A percentile compares a stretch with the other conserved stretches of the same genome.
Evolutionary conservation across 169 alveolate genomes (phyloP).

Genomic region (Cryptosporidium meleagridis): DNA sequence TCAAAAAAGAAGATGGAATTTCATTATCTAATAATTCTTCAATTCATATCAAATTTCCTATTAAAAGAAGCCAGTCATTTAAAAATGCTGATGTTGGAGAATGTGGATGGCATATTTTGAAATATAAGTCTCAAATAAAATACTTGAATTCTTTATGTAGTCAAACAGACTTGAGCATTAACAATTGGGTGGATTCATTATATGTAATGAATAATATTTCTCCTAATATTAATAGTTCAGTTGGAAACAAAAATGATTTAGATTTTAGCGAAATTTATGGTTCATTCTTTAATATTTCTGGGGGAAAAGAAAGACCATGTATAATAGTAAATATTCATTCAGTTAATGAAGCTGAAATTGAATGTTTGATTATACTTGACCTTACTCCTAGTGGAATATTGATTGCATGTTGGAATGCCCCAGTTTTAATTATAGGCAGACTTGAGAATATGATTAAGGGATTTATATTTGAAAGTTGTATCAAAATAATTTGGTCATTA

Average conservation of each 20-base stretch:
- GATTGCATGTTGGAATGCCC: conserved; percentile 37
- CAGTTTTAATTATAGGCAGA: not conserved
- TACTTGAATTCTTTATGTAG: not conserved
- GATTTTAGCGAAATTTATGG: not conserved
- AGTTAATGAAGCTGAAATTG: not conserved
- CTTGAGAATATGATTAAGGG: not conserved
- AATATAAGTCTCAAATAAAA: conserved; percentile 15
- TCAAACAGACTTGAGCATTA: not conserved
- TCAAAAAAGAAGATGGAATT: conserved; percentile 1
- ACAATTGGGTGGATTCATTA: conserved; percentile 47
- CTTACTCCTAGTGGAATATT: conserved; percentile 39
- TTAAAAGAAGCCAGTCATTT: not conserved
- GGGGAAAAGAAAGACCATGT: conserved; percentile 60
- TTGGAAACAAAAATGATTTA: not conserved
- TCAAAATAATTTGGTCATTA: conserved; percentile 11
- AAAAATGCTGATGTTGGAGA: conserved; percentile 24
- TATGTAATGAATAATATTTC: not conserved
- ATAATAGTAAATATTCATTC: conserved; percentile 23
- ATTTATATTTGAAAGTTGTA: conserved; percentile 1
- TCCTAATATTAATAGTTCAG: not conserved
- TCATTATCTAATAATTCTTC: not conserved
- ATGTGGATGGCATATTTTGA: conserved; percentile 56
- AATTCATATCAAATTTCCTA: not conserved
- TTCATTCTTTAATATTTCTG: conserved; percentile 34
- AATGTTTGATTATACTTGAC: conserved; percentile 19